phyloP scores from a whole-genome alignment of 306 rosid species.

The Inga laurina region DNA sequence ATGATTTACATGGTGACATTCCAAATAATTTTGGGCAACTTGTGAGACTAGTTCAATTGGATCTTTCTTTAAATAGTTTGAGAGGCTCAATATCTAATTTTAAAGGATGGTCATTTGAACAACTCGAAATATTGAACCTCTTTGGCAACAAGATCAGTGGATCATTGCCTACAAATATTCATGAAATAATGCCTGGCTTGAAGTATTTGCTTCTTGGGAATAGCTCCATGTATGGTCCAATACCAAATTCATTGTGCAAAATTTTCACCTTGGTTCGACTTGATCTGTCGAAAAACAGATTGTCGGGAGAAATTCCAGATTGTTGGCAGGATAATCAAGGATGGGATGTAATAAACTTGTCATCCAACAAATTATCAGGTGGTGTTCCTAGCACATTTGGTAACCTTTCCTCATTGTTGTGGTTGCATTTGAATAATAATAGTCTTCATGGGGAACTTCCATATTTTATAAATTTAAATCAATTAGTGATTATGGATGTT shows the following conservation, averaged over 20 bases:
- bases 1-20: neutral
- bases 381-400: neutral
- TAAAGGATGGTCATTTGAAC: neutral
- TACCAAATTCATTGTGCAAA: neutral
- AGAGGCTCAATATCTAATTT: neutral
- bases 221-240: constrained; percentile 12
- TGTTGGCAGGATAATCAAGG: neutral
- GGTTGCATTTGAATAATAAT: neutral
- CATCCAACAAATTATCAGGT: constrained; percentile 1
- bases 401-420: neutral
- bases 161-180: neutral
- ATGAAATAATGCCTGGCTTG: neutral
- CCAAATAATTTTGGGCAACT: neutral
- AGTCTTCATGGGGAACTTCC: neutral
- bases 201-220: neutral
- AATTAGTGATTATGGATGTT: neutral
- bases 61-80: constrained; percentile 12
- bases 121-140: neutral
- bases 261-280: neutral
- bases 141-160: neutral
- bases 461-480: neutral
- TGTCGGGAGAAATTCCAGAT: constrained; percentile 12
- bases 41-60: neutral
- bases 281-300: constrained; percentile 15
- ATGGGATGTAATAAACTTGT: constrained; percentile 6